These are phyloP conservation scores for Spongiforma sp. DNA, from an alignment of 1,284 basidiomycete genomes.

Conservation along the genomic window DNA sequence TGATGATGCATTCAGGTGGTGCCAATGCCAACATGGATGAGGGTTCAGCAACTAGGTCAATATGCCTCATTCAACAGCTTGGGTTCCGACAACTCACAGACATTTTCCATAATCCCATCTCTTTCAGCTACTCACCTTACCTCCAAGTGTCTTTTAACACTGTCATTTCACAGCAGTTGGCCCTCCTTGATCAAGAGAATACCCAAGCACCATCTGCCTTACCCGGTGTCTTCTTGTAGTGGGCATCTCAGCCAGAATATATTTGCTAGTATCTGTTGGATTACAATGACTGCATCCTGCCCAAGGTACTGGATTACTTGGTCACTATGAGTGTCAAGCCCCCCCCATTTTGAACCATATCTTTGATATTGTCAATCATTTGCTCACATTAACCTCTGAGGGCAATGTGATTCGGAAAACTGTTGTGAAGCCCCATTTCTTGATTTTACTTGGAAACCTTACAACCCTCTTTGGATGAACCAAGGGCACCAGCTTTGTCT, in stretches of 20 bases:
- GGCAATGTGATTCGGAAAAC: constrained; percentile 56
- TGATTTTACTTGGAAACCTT: constrained; percentile 76
- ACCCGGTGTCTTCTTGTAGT: constrained; percentile 85
- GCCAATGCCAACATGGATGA: constrained; percentile 38
- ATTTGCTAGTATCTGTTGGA: constrained; percentile 67
- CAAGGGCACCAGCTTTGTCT: constrained; percentile 59
- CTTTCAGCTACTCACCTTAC: constrained; percentile 81
- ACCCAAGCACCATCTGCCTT: constrained; percentile 92
- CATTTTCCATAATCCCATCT: constrained; percentile 78
- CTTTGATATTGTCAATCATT: constrained; percentile 85
- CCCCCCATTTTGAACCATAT: constrained; percentile 78
- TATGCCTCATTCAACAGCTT: constrained; percentile 76
- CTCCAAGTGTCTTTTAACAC: constrained; percentile 69
- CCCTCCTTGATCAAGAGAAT: constrained; percentile 82
- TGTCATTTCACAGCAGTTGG: constrained; percentile 86
- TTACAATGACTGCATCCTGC: constrained; percentile 74
- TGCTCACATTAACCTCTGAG: constrained; percentile 63
- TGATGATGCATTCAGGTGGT: too few species aligned
- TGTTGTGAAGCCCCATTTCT: constrained; percentile 81
- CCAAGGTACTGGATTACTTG: constrained; percentile 84
- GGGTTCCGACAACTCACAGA: constrained; percentile 89
- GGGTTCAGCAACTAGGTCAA: constrained; percentile 47
- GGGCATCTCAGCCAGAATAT: constrained; percentile 70
- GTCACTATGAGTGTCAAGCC: constrained; percentile 88
- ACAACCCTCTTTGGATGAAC: constrained; percentile 71